These are phyloP conservation scores for Cryptococcus wingfieldii DNA, from an alignment of 1,284 basidiomycete genomes.

Conservation along the genomic window DNA sequence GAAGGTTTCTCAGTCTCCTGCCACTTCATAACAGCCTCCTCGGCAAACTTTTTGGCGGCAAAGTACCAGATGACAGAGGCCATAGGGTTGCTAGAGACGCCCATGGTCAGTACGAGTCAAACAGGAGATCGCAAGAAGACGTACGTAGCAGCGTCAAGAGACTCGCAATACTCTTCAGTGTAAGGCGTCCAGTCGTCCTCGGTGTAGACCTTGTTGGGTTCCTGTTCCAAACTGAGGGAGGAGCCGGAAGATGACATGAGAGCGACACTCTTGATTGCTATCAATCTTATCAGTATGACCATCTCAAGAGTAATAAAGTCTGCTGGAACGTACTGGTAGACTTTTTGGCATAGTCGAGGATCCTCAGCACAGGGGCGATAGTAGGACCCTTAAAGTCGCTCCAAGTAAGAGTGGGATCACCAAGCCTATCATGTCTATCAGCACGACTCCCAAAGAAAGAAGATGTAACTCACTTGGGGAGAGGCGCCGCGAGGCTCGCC, in stretches of 20 bases:
- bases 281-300: too few relatives aligned
- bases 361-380: conserved; percentile 48
- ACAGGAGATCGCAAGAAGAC: not conserved
- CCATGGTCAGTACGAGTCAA: too few relatives aligned
- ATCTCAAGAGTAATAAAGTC: not conserved
- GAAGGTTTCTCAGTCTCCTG: conserved; percentile 12
- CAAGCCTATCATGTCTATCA: not conserved
- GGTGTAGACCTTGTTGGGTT: conserved; percentile 21
- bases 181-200: conserved; percentile 39
- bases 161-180: conserved; percentile 17
- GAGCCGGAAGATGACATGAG: conserved; percentile 51
- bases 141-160: conserved; percentile 9
- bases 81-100: not conserved
- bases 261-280: conserved; percentile 48
- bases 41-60: conserved; percentile 37
- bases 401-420: conserved; percentile 15
- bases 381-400: conserved; percentile 51
- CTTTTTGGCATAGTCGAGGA: conserved; percentile 44
- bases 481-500: not conserved
- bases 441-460: not conserved
- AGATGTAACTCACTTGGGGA: not conserved
- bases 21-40: conserved; percentile 19
- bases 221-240: conserved; percentile 21
- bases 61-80: conserved; percentile 1
- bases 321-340: conserved; percentile 21